phyloP scores from a whole-genome alignment of 305 asterid genomes.

The Fraxinus velutina region DNA sequence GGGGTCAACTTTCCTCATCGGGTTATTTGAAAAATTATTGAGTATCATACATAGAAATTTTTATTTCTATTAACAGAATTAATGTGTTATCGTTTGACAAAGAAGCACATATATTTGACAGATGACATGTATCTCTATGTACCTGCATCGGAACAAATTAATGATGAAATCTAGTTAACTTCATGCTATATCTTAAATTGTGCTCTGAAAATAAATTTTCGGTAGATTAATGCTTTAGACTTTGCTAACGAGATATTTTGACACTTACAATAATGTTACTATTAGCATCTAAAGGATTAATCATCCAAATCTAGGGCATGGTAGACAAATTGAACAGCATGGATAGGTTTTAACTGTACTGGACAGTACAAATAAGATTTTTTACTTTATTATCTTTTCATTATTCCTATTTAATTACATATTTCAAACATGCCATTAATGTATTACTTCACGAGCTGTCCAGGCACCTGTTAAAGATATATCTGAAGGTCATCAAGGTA shows the following conservation, averaged over 20 bases:
- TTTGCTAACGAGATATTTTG: background rate
- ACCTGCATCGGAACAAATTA: background rate
- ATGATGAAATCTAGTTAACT: background rate
- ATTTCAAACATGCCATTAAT: background rate
- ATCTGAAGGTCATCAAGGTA: background rate
- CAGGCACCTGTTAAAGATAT: background rate
- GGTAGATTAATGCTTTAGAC: background rate
- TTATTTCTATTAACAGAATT: background rate
- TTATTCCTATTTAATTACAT: background rate
- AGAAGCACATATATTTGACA: background rate
- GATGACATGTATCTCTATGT: background rate
- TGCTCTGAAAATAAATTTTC: background rate
- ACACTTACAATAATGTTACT: background rate
- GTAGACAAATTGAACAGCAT: background rate
- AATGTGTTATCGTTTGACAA: background rate
- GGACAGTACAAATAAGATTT: background rate
- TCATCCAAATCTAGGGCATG: background rate
- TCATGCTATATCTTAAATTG: background rate
- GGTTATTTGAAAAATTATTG: background rate
- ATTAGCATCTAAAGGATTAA: background rate
- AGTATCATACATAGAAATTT: background rate
- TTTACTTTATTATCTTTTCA: background rate
- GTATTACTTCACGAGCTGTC: background rate
- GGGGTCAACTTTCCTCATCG: background rate
- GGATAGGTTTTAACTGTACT: background rate